A percentile compares a stretch with the other conserved stretches of the same genome.
These are phyloP conservation scores for Tremellales sp. DNA, from an alignment of 1,284 basidiomycete genomes.

Conservation along the genomic window DNA sequence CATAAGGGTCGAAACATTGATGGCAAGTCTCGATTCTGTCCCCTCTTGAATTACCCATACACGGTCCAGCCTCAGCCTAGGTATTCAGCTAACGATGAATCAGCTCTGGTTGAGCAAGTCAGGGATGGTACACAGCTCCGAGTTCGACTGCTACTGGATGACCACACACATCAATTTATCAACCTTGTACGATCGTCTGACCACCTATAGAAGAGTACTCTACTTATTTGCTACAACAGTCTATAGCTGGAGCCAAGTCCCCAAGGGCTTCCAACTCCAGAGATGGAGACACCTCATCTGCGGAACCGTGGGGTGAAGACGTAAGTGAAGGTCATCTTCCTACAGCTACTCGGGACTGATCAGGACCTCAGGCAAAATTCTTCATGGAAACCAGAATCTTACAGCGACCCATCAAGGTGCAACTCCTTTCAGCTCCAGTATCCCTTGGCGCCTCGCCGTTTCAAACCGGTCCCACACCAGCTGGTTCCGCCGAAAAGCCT, in stretches of 20 bases:
- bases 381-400: conserved; percentile 91
- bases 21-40: conserved; percentile 53
- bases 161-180: conserved; percentile 65
- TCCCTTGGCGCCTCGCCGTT: conserved; percentile 73
- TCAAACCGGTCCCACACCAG: conserved; percentile 58
- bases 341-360: too few species aligned
- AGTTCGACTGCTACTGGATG: conserved; percentile 79
- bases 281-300: conserved; percentile 60
- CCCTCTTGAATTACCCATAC: not conserved
- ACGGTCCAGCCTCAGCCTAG: not conserved
- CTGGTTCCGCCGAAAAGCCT: conserved; percentile 51
- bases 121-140: conserved; percentile 89
- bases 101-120: conserved; percentile 89
- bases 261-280: conserved; percentile 64
- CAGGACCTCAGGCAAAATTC: conserved; percentile 68
- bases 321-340: conserved; percentile 49
- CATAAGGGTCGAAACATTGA: conserved; percentile 88
- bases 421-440: conserved; percentile 80
- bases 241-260: conserved; percentile 80
- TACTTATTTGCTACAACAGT: conserved; percentile 10
- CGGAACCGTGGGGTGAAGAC: conserved; percentile 81
- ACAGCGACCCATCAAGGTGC: conserved; percentile 80
- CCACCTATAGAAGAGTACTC: not conserved
- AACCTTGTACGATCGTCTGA: conserved; percentile 33
- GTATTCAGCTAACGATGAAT: not conserved